Base-by-base conservation (phyloP, 805 yeast genomes). In the Candida taoyuanica region DNA sequence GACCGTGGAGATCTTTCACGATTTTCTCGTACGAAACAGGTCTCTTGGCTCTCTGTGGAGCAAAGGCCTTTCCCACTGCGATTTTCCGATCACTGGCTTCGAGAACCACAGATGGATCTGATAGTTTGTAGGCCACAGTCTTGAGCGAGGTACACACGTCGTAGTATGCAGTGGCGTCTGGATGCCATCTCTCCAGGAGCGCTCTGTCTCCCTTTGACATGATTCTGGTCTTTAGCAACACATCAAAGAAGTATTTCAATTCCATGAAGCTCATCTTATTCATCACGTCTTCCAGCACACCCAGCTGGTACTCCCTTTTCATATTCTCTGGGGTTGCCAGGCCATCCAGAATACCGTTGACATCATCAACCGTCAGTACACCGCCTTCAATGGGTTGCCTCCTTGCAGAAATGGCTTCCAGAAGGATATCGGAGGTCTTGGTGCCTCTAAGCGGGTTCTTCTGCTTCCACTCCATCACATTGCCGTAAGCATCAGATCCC, bases 41-140 rank as follows among this genome's bases (percentile, higher is more conserved):
- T 43, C 77, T 80, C 25, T 73, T 67, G 1, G 95, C 80, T 16
- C 83, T 60, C 60, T 85, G 95, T 0, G 97, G 96, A 17, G 74
- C 70, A 58, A 88, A 91, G 14, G 71, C 64, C 36, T 50, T 48
- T 5, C 63, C 63, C 9, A 62, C 32, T 13, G 60, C 59, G 25
- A 68, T 56, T 4, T 59, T 44, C 14, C 66, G 43, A 5, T 67
- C 72, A n/a, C 48, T 43, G 15, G 63, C 57, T 1, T 68, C 52
- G 9, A 84, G 58, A 30, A 79, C 56, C 13, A 50, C 43, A 1
- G 48, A 43, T 0, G 78, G 77, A 48, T 82, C 81, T 37, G 64
- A 55, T 7, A 87, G 62, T 36, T 68, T 74, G 55, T 70, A 65
- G 44, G 87, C 77, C 1, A 85, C 80, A 8, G 70, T 62, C 44